Percentiles rank a stretch among this genome's conserved stretches.
These are phyloP conservation scores for Pilatotrama ljubarskyi DNA, from an alignment of 768 basidiomycete species.

Conservation along the genomic window DNA sequence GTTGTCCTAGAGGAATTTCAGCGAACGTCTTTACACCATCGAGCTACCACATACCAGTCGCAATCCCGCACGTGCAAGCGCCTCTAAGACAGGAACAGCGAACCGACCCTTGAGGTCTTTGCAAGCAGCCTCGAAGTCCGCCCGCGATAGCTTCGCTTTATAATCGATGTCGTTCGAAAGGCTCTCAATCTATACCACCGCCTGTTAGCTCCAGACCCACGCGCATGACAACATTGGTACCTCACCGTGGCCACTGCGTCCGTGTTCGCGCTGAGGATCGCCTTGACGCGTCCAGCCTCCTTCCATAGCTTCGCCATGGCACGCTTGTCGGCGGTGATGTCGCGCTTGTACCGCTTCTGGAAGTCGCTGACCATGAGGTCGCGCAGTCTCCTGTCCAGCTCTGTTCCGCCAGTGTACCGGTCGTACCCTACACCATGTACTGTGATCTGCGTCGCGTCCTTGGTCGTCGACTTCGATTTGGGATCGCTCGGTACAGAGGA, in stretches of 20 bases:
- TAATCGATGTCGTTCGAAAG: conserved; percentile 91
- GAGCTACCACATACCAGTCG: conserved; percentile 49
- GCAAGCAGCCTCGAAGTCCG: conserved; percentile 76
- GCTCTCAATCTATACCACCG: conserved; percentile 69
- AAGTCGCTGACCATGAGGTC: conserved; percentile 80
- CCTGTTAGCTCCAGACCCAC: background rate
- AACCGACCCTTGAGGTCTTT: conserved; percentile 64
- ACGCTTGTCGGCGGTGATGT: conserved; percentile 70
- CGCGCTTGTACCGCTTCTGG: conserved; percentile 65
- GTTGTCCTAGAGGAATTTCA: conserved; percentile 52
- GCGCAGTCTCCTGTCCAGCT: conserved; percentile 79
- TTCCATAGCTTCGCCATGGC: conserved; percentile 95
- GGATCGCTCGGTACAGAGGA: conserved; percentile 45
- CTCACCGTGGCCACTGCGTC: conserved; percentile 74
- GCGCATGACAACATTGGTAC: conserved; percentile 13
- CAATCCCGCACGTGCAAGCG: conserved; percentile 64
- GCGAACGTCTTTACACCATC: background rate
- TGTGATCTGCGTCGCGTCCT: conserved; percentile 65
- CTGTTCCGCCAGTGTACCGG: conserved; percentile 72
- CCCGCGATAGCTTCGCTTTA: conserved; percentile 71
- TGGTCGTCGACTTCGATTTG: conserved; percentile 46
- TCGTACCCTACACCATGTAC: conserved; percentile 86
- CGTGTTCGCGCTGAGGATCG: conserved; percentile 88
- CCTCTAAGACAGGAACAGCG: conserved; percentile 72
- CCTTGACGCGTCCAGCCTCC: conserved; percentile 89